Evolutionary conservation across 2,329 filamentous ascomycete genomes (phyloP), one percentile per base, ranked within the genome.

Genomic region (Fonsecaea nubica): DNA sequence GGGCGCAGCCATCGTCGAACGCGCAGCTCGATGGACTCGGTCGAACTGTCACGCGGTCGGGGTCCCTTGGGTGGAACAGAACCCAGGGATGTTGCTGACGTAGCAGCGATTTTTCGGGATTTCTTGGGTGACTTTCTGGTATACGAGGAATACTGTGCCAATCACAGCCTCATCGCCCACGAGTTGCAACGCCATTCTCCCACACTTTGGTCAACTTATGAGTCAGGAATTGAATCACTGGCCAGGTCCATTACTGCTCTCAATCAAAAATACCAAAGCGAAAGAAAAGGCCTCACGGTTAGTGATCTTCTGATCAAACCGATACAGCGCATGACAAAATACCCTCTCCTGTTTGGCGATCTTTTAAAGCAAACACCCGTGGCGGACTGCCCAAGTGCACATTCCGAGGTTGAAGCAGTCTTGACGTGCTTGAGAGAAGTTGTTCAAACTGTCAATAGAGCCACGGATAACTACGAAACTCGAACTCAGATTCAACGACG

Each of bases 291-390:
- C 2, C 81, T 96, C 70, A 93, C 91, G 1, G 87, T 97, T 70
- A 87, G 89, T 57, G 95, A 98, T 78, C 83, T 98, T 4, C 84
- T 98, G 63, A 93, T 97, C 72, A 98, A 98, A 92, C 95, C 94
- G 0, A 93, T 97, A 21, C 94, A 99, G 78, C 87, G 94, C 63
- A 86, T 97, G 25, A 96, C 92, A 81, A 92, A 91, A 79, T 98
- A 98, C 75, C 92, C 92, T 10, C 82, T 99, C 3, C 82, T 98
- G 1, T 93, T 98, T 74, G 85, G 88, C 4, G 92, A 97, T 74
- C 83, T 99, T 8, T 84, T 93, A 66, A 93, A 90, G 74, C 86
- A 90, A 71, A 97, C 93, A 0, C 92, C 92, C 1, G 91, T 92
- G 1, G 89, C 86, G 63, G 94, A 98, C 75, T 96, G 93, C 74